These are phyloP conservation scores for Phyllosticta citrichinensis DNA, from an alignment of 2,329 filamentous ascomycete genomes.

Conservation along the genomic window DNA sequence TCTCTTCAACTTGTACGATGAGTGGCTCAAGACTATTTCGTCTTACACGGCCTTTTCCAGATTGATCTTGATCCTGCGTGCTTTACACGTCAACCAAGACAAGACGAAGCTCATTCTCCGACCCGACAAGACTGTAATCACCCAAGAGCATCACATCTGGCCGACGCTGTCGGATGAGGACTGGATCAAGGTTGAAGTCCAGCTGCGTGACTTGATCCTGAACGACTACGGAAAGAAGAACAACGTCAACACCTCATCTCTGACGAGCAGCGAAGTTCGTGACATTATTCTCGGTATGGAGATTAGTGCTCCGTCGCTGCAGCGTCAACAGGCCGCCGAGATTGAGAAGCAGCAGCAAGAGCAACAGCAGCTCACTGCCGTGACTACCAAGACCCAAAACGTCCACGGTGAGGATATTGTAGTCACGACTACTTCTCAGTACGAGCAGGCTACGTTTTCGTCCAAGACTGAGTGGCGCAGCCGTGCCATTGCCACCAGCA, in stretches of 20 bases:
- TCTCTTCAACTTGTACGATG: conserved; percentile 95
- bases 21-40: conserved; percentile 97
- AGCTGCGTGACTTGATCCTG: conserved; percentile 86
- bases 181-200: conserved; percentile 99
- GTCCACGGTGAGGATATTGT: conserved; percentile 96
- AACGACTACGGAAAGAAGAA: conserved; percentile 99
- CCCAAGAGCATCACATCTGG: conserved; percentile 98
- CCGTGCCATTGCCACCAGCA: conserved; percentile 89
- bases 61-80: conserved; percentile 83
- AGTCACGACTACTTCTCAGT: conserved; percentile 94
- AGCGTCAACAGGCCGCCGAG: conserved; percentile 94
- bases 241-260: conserved; percentile 94
- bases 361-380: conserved; percentile 89
- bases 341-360: conserved; percentile 99
- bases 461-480: conserved; percentile 99
- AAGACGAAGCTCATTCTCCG: conserved; percentile 94
- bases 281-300: conserved; percentile 99
- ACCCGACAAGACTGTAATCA: conserved; percentile 96
- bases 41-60: conserved; percentile 98
- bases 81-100: conserved; percentile 93
- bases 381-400: conserved; percentile 97
- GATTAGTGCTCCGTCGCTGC: conserved; percentile 94
- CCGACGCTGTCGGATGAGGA: conserved; percentile 87
- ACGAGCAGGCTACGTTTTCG: conserved; percentile 93
- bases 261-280: conserved; percentile 93